Percentiles rank a stretch among this genome's conserved stretches.
These are phyloP conservation scores for Gracilaria gracilis DNA, from an alignment of 23 red algal species.

Conservation along the genomic window DNA sequence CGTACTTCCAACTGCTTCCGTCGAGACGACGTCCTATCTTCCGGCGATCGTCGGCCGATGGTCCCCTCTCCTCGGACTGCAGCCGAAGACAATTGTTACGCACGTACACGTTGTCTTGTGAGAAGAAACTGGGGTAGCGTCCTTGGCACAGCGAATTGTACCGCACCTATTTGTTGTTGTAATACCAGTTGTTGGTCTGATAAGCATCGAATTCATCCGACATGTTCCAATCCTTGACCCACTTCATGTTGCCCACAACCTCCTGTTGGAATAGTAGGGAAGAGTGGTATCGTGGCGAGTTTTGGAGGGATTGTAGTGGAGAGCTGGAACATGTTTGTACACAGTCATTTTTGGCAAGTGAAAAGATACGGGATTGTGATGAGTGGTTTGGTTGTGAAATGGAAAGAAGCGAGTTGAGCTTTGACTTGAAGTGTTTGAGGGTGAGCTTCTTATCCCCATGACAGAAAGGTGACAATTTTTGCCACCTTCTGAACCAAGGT, in stretches of 20 bases:
- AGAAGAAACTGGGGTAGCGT: slow-evolving; percentile 11
- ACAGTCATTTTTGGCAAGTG: slow-evolving; percentile 37
- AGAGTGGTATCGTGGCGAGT: neutral
- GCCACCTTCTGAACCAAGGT: too few species aligned
- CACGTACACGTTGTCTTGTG: slow-evolving; percentile 26
- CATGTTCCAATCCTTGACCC: slow-evolving; percentile 56
- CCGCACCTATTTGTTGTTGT: slow-evolving; percentile 1
- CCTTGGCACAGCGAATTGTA: slow-evolving; percentile 39
- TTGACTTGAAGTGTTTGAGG: too few species aligned
- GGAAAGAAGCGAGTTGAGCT: too few species aligned
- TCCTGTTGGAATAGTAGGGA: slow-evolving; percentile 7
- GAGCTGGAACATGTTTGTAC: neutral
- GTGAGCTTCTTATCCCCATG: too few species aligned
- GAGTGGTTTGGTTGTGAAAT: too few species aligned
- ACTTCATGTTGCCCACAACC: neutral
- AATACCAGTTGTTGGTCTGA: neutral
- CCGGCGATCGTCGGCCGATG: neutral
- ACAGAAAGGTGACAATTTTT: too few species aligned
- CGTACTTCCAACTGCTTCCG: neutral
- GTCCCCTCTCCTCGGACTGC: neutral
- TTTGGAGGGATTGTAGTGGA: neutral
- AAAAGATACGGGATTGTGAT: too few species aligned
- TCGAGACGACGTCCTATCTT: neutral
- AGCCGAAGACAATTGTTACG: neutral
- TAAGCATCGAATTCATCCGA: neutral